Conservation (phyloP, 345 rosid species). For the Psidium friedrichsthalianum region DNA sequence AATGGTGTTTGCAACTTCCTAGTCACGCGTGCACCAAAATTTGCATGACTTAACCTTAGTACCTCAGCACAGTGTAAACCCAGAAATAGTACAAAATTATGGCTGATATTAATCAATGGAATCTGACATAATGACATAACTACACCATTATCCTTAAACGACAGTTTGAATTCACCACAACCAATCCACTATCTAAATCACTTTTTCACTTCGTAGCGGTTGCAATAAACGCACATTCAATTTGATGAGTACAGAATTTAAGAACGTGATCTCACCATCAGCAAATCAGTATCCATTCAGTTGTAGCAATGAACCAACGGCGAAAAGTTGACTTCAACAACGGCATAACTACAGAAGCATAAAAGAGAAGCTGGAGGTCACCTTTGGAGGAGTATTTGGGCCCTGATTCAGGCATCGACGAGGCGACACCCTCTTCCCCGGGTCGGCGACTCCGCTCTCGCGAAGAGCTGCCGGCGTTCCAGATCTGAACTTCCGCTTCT, state of each 20-base stretch:
- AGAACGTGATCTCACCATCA: neutral
- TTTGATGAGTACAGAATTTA: neutral
- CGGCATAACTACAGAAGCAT: neutral
- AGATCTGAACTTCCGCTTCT: slow-evolving; percentile 50
- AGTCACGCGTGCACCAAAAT: neutral
- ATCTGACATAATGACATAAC: neutral
- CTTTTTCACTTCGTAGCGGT: neutral
- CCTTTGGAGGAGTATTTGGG: slow-evolving; percentile 12
- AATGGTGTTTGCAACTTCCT: neutral
- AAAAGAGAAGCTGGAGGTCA: neutral
- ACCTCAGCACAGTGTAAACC: neutral
- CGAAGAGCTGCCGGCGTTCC: no score
- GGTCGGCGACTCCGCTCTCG: slow-evolving; percentile 10
- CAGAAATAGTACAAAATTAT: neutral
- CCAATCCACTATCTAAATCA: neutral
- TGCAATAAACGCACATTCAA: neutral
- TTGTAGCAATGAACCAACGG: neutral
- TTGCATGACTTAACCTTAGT: no score
- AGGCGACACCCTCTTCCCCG: slow-evolving; percentile 33
- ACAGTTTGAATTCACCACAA: neutral
- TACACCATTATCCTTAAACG: neutral
- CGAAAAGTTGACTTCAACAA: neutral
- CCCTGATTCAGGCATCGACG: slow-evolving; percentile 29
- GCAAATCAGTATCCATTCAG: neutral
- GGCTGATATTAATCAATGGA: neutral